Percentiles rank a stretch among this genome's conserved stretches.
phyloP scores from a whole-genome alignment of 1,139 yeast species.

The Zygosaccharomyces pseudobailii region DNA sequence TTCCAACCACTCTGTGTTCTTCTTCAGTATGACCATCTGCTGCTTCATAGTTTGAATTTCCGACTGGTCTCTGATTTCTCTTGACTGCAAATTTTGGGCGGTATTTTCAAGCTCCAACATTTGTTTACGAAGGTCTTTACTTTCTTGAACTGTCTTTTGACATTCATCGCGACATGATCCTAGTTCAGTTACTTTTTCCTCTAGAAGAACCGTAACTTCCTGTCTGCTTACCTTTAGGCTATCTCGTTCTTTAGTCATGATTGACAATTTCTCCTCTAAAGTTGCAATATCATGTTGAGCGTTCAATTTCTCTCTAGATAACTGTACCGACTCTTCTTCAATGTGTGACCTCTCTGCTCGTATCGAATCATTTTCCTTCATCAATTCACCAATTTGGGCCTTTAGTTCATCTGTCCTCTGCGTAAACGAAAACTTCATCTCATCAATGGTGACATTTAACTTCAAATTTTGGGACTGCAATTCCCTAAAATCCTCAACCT shows the following conservation, averaged over 20 bases:
- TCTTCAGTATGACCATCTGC: constrained; percentile 36
- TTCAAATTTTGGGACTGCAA: constrained; percentile 11
- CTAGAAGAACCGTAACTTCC: constrained; percentile 30
- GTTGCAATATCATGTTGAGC: constrained; percentile 35
- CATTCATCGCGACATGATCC: constrained; percentile 7
- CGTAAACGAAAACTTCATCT: constrained; percentile 39
- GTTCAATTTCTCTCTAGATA: constrained; percentile 32
- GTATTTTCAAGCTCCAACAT: constrained; percentile 33
- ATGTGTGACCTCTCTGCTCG: constrained; percentile 33
- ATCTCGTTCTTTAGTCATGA: constrained; percentile 46
- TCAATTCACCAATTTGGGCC: constrained; percentile 36
- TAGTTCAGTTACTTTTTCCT: constrained; percentile 18
- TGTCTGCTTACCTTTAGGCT: constrained; percentile 35
- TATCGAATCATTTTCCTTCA: constrained; percentile 44
- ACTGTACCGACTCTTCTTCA: constrained; percentile 28
- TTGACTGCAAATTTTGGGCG: constrained; percentile 35
- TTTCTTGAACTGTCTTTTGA: constrained; percentile 5
- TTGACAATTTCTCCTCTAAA: constrained; percentile 50
- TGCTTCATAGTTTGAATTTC: constrained; percentile 39
- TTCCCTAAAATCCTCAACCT: constrained; percentile 8
- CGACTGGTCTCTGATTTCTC: constrained; percentile 35
- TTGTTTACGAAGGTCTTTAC: constrained; percentile 7
- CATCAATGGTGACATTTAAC: constrained; percentile 46
- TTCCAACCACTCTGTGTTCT: constrained; percentile 22
- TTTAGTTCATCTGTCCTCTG: constrained; percentile 39